These are phyloP conservation scores for Canavalia ensiformis DNA, from an alignment of 306 rosid genomes.

Conservation along the genomic window DNA sequence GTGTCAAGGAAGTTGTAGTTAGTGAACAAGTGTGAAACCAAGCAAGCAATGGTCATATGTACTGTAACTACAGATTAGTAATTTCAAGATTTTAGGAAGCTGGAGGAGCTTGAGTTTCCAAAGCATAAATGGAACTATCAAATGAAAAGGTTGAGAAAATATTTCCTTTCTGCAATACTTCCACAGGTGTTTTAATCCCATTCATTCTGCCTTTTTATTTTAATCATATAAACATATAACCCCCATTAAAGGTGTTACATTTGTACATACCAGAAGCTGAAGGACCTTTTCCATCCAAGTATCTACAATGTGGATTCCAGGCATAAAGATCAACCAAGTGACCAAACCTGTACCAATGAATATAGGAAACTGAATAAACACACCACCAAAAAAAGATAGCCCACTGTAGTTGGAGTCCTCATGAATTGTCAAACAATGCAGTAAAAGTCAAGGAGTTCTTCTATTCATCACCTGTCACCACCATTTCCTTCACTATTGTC, in stretches of 20 bases:
- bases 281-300: constrained; percentile 88
- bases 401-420: constrained; percentile 16
- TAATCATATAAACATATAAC: constrained; percentile 33
- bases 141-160: constrained; percentile 23
- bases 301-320: constrained; percentile 96
- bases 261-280: constrained; percentile 63
- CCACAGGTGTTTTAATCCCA: constrained; percentile 18
- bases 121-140: constrained; percentile 11
- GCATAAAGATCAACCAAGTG: constrained; percentile 92
- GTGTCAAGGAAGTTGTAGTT: not conserved
- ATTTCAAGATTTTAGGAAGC: constrained; percentile 33
- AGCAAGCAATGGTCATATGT: constrained; percentile 35
- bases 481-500: constrained; percentile 81
- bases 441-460: constrained; percentile 36
- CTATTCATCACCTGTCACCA: constrained; percentile 75
- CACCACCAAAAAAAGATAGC: constrained; percentile 1
- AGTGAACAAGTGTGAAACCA: constrained; percentile 33
- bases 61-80: constrained; percentile 10
- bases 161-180: constrained; percentile 20
- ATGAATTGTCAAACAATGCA: constrained; percentile 28
- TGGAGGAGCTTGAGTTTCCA: constrained; percentile 28
- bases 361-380: constrained; percentile 25
- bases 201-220: constrained; percentile 6
- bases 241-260: constrained; percentile 19
- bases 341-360: constrained; percentile 72